Conservation (phyloP, 2,329 filamentous ascomycete genomes). For the Colletotrichum sp. region DNA sequence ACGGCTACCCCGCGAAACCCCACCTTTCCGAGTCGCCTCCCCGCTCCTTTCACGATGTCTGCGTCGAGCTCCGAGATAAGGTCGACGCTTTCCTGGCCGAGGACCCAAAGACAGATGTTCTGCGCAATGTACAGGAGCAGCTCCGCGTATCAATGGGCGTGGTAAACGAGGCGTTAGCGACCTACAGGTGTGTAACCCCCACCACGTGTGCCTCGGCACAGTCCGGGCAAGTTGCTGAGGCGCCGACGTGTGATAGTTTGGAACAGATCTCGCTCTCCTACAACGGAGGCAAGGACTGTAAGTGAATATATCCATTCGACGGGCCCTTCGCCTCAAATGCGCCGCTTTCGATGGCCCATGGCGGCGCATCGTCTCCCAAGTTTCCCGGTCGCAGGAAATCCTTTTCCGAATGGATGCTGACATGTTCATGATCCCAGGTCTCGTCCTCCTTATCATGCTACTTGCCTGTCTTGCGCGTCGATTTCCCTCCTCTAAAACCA, state of each 20-base stretch:
- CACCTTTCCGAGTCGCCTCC: conserved; percentile 14
- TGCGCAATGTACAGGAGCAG: conserved; percentile 74
- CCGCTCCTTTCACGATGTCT: conserved; percentile 42
- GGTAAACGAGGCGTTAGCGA: conserved; percentile 74
- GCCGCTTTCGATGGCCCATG: not conserved
- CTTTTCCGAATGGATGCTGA: not conserved
- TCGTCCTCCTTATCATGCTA: conserved; percentile 88
- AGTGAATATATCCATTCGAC: not conserved
- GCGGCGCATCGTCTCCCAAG: not conserved
- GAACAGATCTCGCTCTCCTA: conserved; percentile 88
- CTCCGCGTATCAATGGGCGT: conserved; percentile 74
- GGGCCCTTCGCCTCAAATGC: not conserved
- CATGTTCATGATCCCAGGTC: conserved; percentile 33
- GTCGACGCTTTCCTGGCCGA: conserved; percentile 71
- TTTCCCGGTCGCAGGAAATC: not conserved
- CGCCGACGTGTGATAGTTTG: conserved; percentile 53
- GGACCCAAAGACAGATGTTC: conserved; percentile 57
- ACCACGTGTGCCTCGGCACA: not conserved
- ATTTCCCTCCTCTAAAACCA: conserved; percentile 31
- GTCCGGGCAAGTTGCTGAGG: not conserved
- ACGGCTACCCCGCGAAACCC: conserved; percentile 20
- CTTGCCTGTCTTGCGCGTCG: conserved; percentile 64
- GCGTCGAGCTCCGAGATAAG: conserved; percentile 59
- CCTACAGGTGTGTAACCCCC: conserved; percentile 68
- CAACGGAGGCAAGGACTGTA: conserved; percentile 96